Percentiles rank a stretch among this genome's conserved stretches.
phyloP scores from a whole-genome alignment of 805 yeast genomes.

The Yarrowia yakushimensis region DNA sequence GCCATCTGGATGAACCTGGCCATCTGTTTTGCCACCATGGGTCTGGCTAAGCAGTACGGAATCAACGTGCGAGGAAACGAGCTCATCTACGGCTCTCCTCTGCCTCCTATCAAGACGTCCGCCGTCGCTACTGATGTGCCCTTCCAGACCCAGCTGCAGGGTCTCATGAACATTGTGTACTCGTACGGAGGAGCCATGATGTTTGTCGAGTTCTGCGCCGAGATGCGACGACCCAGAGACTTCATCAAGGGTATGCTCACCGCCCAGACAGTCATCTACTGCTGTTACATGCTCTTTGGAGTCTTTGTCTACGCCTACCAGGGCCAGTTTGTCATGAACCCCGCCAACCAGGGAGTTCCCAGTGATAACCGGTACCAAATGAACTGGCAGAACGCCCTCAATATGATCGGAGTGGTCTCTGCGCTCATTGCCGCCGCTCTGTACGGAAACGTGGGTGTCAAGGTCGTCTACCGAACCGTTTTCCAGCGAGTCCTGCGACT shows the following conservation, averaged over 20 bases:
- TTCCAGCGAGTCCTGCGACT: slow-evolving; percentile 37
- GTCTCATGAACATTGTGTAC: slow-evolving; percentile 46
- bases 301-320: slow-evolving; percentile 45
- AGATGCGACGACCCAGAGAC: slow-evolving; percentile 48
- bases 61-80: slow-evolving; percentile 35
- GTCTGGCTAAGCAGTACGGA: slow-evolving; percentile 38
- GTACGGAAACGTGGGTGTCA: slow-evolving; percentile 48
- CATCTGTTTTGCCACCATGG: slow-evolving; percentile 46
- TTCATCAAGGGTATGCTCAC: slow-evolving; percentile 48
- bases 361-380: slow-evolving; percentile 29
- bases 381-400: slow-evolving; percentile 41
- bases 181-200: slow-evolving; percentile 53
- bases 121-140: slow-evolving; percentile 10
- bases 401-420: slow-evolving; percentile 41
- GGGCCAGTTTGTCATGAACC: slow-evolving; percentile 46
- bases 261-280: slow-evolving; percentile 44
- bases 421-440: slow-evolving; percentile 46
- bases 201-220: slow-evolving; percentile 48
- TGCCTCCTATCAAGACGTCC: slow-evolving; percentile 21
- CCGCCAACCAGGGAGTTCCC: slow-evolving; percentile 46
- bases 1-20: slow-evolving; percentile 50
- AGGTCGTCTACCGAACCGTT: slow-evolving; percentile 45
- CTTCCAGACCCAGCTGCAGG: slow-evolving; percentile 39
- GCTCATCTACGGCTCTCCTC: slow-evolving; percentile 31
- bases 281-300: slow-evolving; percentile 44